Evolutionary conservation across 768 basidiomycete genomes (phyloP).

Genomic region (Mycena maculata): DNA sequence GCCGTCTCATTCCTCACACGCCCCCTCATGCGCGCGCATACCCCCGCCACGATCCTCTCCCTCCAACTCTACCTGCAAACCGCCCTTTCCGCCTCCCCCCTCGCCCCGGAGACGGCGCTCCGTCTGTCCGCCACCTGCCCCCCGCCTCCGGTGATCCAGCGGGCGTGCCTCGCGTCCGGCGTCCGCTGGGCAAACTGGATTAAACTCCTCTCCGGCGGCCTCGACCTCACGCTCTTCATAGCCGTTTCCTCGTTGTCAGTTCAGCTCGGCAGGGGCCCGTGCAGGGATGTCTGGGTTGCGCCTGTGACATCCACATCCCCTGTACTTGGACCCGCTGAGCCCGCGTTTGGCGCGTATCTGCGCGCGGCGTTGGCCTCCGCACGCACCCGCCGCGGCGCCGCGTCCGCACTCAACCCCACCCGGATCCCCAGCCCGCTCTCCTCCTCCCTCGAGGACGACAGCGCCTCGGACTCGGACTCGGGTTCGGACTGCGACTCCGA

Average conservation of each 20-base stretch:
- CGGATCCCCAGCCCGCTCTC: slow-evolving; percentile 24
- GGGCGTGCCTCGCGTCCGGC: slow-evolving; percentile 16
- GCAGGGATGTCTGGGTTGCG: slow-evolving; percentile 11
- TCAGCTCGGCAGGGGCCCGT: slow-evolving; percentile 1
- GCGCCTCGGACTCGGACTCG: neutral
- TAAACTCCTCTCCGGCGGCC: slow-evolving; percentile 1
- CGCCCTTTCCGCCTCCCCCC: neutral
- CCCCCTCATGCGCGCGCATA: slow-evolving; percentile 16
- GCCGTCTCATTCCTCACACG: slow-evolving; percentile 30
- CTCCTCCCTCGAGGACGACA: neutral
- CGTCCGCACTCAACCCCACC: slow-evolving; percentile 24
- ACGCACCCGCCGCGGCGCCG: slow-evolving; percentile 3
- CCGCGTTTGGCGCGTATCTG: neutral
- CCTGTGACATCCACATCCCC: neutral
- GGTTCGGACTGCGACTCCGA: slow-evolving; percentile 6
- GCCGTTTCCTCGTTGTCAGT: neutral
- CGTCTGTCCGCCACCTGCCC: slow-evolving; percentile 18
- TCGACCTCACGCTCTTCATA: slow-evolving; percentile 11
- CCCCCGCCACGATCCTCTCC: slow-evolving; percentile 9
- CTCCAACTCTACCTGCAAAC: slow-evolving; percentile 16
- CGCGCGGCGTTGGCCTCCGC: neutral
- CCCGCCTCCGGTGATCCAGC: slow-evolving; percentile 5
- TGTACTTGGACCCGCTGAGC: neutral
- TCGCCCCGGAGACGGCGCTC: neutral
- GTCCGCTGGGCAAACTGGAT: slow-evolving; percentile 26